Percentiles rank a stretch among this genome's conserved stretches.
Evolutionary conservation across 164 flowering plant genomes (phyloP).

Genomic region (Berberis vulgaris): DNA sequence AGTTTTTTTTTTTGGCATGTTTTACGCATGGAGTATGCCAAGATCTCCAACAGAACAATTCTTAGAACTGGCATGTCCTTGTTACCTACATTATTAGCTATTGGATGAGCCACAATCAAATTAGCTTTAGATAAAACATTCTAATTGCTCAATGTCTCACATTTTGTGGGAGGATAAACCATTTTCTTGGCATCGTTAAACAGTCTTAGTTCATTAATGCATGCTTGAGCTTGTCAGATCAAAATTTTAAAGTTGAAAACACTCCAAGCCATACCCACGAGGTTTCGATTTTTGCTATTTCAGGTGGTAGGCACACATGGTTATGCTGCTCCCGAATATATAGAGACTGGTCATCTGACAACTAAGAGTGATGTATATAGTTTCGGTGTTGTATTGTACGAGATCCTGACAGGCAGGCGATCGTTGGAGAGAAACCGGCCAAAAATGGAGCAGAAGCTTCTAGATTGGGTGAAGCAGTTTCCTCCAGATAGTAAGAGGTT

Average conservation of each 20-base stretch:
- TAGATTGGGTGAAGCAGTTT: conserved; percentile 81
- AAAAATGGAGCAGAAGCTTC: conserved; percentile 56
- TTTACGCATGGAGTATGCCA: background rate
- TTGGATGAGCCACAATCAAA: no score
- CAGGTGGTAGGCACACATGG: conserved; percentile 89
- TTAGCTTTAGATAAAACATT: no score
- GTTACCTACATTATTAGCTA: no score
- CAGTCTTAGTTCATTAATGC: no score
- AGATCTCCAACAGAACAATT: background rate
- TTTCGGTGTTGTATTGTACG: conserved; percentile 87
- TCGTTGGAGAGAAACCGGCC: conserved; percentile 69
- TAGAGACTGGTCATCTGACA: conserved; percentile 72
- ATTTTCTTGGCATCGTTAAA: no score
- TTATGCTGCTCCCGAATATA: conserved; percentile 92
- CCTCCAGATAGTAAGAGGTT: conserved; percentile 64
- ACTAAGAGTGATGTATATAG: conserved; percentile 70
- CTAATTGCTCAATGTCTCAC: no score
- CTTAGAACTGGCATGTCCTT: background rate
- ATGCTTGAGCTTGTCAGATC: no score
- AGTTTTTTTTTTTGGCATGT: background rate
- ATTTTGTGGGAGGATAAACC: no score
- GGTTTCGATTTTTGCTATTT: background rate
- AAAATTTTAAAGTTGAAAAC: no score
- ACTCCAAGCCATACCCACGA: background rate
- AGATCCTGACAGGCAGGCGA: conserved; percentile 74